Percentiles rank a stretch among this genome's conserved stretches.
Evolutionary conservation across 345 rosid genomes (phyloP).

Genomic region (Eucalyptus tenuipes): DNA sequence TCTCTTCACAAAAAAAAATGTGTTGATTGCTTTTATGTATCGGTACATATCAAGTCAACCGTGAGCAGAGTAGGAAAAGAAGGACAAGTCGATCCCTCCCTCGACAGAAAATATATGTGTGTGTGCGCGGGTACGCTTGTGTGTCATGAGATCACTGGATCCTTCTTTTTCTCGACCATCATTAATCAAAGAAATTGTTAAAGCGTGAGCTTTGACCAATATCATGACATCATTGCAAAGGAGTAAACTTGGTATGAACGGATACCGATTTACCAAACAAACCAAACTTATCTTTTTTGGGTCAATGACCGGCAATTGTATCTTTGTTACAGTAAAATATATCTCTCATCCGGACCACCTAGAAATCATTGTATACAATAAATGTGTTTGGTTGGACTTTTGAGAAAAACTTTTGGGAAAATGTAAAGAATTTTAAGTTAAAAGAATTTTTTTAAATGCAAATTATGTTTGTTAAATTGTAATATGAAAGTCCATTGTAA

Average conservation of each 20-base stretch:
- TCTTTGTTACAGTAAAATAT: neutral
- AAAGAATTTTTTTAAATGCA: fast-evolving
- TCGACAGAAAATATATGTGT: no score
- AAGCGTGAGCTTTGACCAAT: neutral
- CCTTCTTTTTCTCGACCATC: neutral
- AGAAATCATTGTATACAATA: neutral
- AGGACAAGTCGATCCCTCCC: neutral
- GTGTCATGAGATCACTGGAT: neutral
- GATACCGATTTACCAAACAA: neutral
- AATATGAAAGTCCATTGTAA: no score
- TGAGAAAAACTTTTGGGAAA: no score
- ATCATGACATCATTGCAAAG: neutral
- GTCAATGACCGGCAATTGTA: neutral
- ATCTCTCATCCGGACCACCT: neutral
- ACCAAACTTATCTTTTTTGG: neutral
- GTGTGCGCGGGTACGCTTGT: neutral
- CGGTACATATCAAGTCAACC: neutral
- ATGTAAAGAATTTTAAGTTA: no score
- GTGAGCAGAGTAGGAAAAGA: neutral
- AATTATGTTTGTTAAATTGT: no score
- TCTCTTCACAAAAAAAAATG: neutral
- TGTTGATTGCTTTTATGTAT: neutral
- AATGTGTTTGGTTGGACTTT: fast-evolving
- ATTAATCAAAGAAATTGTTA: neutral
- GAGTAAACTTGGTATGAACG: neutral